These are phyloP conservation scores for Nannochloropsis gaditana DNA, from an alignment of 108 stramenopile species.

Conservation along the genomic window DNA sequence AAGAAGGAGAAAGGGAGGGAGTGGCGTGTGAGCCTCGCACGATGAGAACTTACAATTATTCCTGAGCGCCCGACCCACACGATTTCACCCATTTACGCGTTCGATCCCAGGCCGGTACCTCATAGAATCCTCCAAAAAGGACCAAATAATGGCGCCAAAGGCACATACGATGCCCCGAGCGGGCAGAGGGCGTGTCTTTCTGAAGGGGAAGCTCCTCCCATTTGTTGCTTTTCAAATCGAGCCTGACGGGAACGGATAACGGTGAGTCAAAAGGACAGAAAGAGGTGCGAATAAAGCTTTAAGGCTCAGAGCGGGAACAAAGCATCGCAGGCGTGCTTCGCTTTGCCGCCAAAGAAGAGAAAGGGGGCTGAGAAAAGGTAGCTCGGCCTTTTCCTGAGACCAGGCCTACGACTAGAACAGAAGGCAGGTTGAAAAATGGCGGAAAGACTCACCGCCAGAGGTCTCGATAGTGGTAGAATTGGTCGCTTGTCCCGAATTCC, in stretches of 20 bases:
- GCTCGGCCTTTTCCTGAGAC: too few species aligned
- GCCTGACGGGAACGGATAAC: not conserved
- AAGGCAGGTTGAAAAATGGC: not conserved
- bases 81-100: constrained; percentile 49
- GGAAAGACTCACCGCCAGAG: constrained; percentile 62
- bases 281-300: not conserved
- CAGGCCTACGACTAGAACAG: too few species aligned
- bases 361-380: not conserved
- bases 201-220: constrained; percentile 71
- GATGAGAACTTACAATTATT: too few species aligned
- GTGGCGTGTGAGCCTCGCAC: not conserved
- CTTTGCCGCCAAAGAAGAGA: not conserved
- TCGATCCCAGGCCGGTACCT: constrained; percentile 52
- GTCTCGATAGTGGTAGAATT: constrained; percentile 91
- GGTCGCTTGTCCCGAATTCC: constrained; percentile 76
- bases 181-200: constrained; percentile 65
- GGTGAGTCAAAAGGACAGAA: not conserved
- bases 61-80: too few species aligned
- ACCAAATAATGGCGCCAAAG: constrained; percentile 89
- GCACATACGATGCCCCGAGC: constrained; percentile 78
- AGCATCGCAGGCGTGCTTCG: not conserved
- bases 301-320: not conserved
- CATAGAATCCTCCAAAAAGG: constrained; percentile 92
- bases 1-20: not conserved
- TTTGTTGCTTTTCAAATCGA: constrained; percentile 62